phyloP scores from a whole-genome alignment of 768 basidiomycete species.

The Lactarius sanguifluus region DNA sequence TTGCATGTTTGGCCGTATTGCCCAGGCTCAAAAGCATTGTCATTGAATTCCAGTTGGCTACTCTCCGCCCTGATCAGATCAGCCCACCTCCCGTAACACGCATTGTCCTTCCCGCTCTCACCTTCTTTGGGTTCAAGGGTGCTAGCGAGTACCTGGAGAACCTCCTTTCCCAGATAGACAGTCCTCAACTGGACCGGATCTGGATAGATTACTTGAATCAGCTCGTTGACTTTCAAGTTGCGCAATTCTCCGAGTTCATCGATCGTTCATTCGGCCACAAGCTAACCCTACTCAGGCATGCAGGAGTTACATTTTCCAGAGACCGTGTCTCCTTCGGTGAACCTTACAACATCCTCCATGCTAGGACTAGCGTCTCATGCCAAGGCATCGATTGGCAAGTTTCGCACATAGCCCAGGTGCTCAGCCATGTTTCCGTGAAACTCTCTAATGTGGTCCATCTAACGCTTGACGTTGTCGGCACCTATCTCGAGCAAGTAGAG shows the following conservation, averaged over 20 bases:
- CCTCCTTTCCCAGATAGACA: neutral
- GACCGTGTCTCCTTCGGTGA: neutral
- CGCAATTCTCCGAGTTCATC: neutral
- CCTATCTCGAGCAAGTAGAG: neutral
- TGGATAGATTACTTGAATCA: neutral
- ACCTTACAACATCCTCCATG: accelerated
- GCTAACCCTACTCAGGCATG: neutral
- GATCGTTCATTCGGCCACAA: neutral
- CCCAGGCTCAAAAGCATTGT: neutral
- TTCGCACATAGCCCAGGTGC: neutral
- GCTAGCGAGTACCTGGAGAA: neutral
- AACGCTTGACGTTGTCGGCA: neutral
- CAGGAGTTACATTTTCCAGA: neutral
- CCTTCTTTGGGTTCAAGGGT: neutral
- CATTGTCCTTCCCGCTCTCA: neutral
- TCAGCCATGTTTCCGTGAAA: neutral
- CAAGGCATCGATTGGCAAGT: neutral
- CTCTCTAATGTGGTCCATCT: neutral
- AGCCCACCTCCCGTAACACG: neutral
- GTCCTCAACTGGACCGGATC: neutral
- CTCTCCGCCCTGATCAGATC: neutral
- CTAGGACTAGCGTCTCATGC: neutral
- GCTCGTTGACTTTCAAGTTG: neutral
- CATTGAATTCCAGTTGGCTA: neutral
- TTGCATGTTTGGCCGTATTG: neutral